Conservation (phyloP, 306 rosid species). For the Begonia peltatifolia region DNA sequence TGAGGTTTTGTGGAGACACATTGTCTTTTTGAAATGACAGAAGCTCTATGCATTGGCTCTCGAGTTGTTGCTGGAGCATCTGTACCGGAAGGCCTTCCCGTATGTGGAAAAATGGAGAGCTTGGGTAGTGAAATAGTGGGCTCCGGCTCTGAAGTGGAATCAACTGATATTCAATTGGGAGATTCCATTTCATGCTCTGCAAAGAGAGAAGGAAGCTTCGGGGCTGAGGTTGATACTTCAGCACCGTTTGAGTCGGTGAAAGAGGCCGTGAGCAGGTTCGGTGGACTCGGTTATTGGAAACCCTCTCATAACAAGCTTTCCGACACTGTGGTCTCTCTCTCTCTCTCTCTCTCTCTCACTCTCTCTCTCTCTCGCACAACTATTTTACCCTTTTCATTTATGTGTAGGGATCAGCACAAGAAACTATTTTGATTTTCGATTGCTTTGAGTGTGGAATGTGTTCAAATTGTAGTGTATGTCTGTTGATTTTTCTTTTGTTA, state of each 20-base stretch:
- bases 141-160: not conserved
- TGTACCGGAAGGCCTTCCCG: not conserved
- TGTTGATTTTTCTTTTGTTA: too few species aligned
- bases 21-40: not conserved
- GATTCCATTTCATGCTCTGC: not conserved
- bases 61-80: not conserved
- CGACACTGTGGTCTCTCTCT: constrained; percentile 19
- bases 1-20: too few species aligned
- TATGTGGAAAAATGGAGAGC: not conserved
- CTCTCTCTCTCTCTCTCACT: constrained; percentile 9
- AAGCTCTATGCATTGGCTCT: not conserved
- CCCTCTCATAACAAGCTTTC: constrained; percentile 23
- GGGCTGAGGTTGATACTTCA: constrained; percentile 72
- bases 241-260: constrained; percentile 74
- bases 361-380: not conserved
- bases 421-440: not conserved
- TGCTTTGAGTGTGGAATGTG: not conserved
- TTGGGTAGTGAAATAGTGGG: not conserved
- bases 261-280: constrained; percentile 59
- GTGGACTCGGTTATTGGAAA: constrained; percentile 73
- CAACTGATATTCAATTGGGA: constrained; percentile 1
- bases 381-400: not conserved
- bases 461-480: too few species aligned
- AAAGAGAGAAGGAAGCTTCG: constrained; percentile 8
- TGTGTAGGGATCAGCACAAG: not conserved